Conservation (phyloP, 345 rosid species). For the Stellera chamaejasme region DNA sequence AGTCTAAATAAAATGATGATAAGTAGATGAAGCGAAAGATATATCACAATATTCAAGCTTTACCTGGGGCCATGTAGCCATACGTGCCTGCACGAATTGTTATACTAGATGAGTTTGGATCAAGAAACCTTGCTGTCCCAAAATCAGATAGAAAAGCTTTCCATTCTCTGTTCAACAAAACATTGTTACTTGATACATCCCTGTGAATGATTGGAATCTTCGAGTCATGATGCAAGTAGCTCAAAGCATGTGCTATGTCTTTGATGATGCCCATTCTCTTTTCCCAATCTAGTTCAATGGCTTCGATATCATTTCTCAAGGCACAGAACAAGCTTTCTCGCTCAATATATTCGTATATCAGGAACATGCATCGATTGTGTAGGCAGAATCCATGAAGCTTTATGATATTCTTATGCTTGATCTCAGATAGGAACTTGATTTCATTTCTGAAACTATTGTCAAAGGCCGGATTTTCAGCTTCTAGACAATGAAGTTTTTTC, state of each 20-base stretch:
- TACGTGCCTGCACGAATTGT: conserved; percentile 8
- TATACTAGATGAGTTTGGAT: conserved; percentile 8
- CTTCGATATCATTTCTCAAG: conserved; percentile 7
- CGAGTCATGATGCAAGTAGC: conserved; percentile 10
- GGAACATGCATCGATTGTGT: conserved; percentile 1
- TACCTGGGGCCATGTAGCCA: conserved; percentile 10
- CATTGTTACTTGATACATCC: conserved; percentile 12
- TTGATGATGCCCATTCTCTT: conserved; percentile 6
- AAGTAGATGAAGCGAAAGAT: background rate
- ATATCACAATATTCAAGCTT: background rate
- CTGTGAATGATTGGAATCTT: conserved; percentile 5
- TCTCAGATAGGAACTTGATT: background rate
- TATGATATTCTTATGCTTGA: conserved; percentile 5
- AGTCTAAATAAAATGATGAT: background rate
- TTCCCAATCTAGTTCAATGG: conserved; percentile 4
- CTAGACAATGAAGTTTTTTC: conserved; percentile 9
- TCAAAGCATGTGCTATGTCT: conserved; percentile 6
- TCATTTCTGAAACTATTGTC: conserved; percentile 4
- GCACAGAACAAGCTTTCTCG: conserved; percentile 3
- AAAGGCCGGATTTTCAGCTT: conserved; percentile 1
- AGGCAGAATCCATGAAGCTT: conserved; percentile 9
- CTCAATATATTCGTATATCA: conserved; percentile 4
- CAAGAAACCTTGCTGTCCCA: conserved; percentile 10
- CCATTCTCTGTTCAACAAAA: conserved; percentile 8
- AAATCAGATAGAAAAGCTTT: conserved; percentile 11